Evolutionary conservation across 164 flowering plant genomes (phyloP), one percentile per base, ranked within the genome.

Genomic region (Magnolia kwangsiensis): DNA sequence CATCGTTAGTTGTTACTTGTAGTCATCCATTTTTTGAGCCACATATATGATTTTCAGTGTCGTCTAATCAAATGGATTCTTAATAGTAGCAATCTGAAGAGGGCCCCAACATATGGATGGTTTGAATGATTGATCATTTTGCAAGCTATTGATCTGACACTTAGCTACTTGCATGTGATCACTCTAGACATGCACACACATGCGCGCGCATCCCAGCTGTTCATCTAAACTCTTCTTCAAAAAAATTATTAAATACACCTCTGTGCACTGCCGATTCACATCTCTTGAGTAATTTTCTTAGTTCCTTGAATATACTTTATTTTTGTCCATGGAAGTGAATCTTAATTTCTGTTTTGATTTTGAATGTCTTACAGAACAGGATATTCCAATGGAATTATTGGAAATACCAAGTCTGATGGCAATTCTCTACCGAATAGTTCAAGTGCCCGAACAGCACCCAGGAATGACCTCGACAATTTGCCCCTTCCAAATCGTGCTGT

Each of bases 381-480:
- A 74, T 83, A 87, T 74, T 81, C 80, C 37, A 83, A 76, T 81
- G 83, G 84, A 71, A 61, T 81, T 66, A 75, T 69, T 81, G 86
- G 86, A 21, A 78, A 51, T 49, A 91, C 75, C 78, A 91, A 86
- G 82, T 82, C 81, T 69, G 93, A 91, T 81, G 82, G 80, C 73
- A 65, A 74, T 73, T 77, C 89, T 55, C 82, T 83, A 61, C 74
- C 88, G 63, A 79, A 78, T 74, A 72, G 78, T 81, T 72, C 85
- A 74, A 84, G 75, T 81, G 77, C 71, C 63, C 90, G 90, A 8
- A 55, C 78, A 21, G 72, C 78, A 65, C 77, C 76, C 9, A 90
- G 83, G 83, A 87, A 77, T 82, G 95, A 89, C 71, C 74, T 77
- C 59, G 94, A 90, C 45, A 87, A 83, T 78, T 81, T 78, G 9